Evolutionary conservation across 2,329 filamentous ascomycete genomes (phyloP), one percentile per base, ranked within the genome.

Genomic region (Basipetospora sp.): DNA sequence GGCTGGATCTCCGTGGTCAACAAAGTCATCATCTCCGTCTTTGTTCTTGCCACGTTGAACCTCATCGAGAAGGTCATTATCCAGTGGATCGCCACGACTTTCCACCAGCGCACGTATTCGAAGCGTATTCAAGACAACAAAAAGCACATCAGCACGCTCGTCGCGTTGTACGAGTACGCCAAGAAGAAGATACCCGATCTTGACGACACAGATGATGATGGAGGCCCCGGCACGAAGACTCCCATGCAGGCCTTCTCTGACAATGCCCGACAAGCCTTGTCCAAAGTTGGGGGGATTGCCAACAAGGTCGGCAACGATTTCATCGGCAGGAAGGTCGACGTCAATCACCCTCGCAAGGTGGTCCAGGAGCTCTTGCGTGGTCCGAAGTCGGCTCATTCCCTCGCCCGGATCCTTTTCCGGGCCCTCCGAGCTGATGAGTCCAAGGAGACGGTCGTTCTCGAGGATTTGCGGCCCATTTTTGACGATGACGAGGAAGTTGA

Each of bases 41-140:
- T 96, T 48, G 79, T 92, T 11, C 72, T 83, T 43, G 71, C 77
- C 0, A 65, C 76, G 3, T 64, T 94, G 43, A 94, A 96, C 57
- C 80, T 90, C 42, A 66, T 80, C 37, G 87, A 94, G 57, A 96
- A 94, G 64, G 81, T 94, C 42, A 71, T 93, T 47, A 93, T 94
- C 39, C 87, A 94, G 52, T 78, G 93, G 59, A 93, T 96, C 47
- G 87, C 88, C 22, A 87, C 87, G 41, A 86, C 80, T 43, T 96
- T 96, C 58, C 88, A 96, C 54, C 66, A 83, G 41, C 74, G 88
- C 31, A 94, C 88, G 0, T 96, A 96, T 50, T 77, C 83, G 17
- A 84, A 88, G 48, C 70, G 88, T 13, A 94, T 94, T 48, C 84
- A 90, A 43, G 69, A 88, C 55, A 93, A 94, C 64, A 93, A 93